Base-by-base conservation (phyloP, 352 stramenopile genomes). In the Phytopythium delawarense region DNA sequence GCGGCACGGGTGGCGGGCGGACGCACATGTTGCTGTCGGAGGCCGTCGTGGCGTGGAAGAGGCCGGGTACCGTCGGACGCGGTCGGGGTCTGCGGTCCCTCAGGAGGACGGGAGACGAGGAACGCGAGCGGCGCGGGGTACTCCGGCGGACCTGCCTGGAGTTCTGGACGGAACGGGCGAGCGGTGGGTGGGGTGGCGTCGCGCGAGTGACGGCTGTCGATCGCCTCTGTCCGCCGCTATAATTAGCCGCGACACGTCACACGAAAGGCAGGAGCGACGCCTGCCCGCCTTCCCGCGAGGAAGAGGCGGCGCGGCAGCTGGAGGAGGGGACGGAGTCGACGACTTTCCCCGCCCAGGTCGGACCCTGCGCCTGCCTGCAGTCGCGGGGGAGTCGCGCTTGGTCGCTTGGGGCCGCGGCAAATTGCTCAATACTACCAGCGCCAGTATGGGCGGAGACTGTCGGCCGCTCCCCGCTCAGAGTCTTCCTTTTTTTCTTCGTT, bases 11-110 rank as follows among this genome's bases (percentile, higher is more conserved):
- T 21, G 67, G 63, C 37, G 76, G 76, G 12, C 72, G 71, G 54
- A 85, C 63, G 66, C 76, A 85, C 76, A 85, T 85, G 67, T 21
- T 42, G 20, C 34, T 25, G 23, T 37, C 7, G 25, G 40, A 34
- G 6, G 32, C 20, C 53, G 53, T 59, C n/a, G 21, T 59, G 18
- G 34, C 9, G 20, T 28, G 16, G 11, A 30, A 3, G 28, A 18
- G 7, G 20, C 35, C 28, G 20, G 32, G 21, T 32, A 32, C 21
- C 45, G 45, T 21, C 1, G 42, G 42, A 0, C 16, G 42, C 18
- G 42, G 42, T 49, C 18, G 20, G 2, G 6, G 20, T 25, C 42
- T 49, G 42, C 11, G 5, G 21, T 52, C 46, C 21, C 4, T 52
- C n/a, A 25, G 42, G 21, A 25, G 6, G 42, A 49, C 42, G 16